Conservation (phyloP, 139 green algal species). For the Tetradesmus obliquus region DNA sequence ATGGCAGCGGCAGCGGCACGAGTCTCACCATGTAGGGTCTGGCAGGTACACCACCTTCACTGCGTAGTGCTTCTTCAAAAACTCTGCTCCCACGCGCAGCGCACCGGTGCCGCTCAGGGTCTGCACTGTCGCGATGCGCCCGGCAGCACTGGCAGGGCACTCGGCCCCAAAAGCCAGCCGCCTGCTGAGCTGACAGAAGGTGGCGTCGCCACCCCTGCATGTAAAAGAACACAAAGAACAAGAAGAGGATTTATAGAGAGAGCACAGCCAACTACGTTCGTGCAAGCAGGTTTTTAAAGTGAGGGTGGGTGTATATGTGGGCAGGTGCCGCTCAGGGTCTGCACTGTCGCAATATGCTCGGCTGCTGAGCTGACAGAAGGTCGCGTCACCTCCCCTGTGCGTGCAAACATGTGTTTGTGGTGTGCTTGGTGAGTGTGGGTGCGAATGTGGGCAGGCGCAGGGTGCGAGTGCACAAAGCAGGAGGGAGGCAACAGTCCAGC, state of each 20-base stretch:
- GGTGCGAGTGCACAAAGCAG: too few relatives aligned
- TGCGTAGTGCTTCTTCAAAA: conserved; percentile 75
- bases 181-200: conserved; percentile 76
- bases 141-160: conserved; percentile 55
- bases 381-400: conserved; percentile 63
- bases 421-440: neutral
- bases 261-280: neutral
- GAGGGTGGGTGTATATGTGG: neutral
- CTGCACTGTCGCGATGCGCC: conserved; percentile 78
- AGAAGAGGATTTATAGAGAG: neutral
- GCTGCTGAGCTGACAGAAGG: conserved; percentile 76
- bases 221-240: neutral
- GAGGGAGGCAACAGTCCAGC: too few relatives aligned
- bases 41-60: conserved; percentile 77
- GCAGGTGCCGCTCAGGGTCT: neutral
- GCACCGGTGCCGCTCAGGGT: conserved; percentile 81
- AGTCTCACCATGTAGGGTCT: conserved; percentile 71
- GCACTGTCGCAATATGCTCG: neutral
- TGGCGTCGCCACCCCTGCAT: conserved; percentile 64
- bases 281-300: neutral
- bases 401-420: neutral
- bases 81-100: conserved; percentile 81
- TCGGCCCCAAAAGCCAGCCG: conserved; percentile 79
- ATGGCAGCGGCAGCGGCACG: neutral
- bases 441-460: too few relatives aligned